Percentiles rank a stretch among this genome's conserved stretches.
These are phyloP conservation scores for Penicillium sp. DNA, from an alignment of 2,329 filamentous ascomycete species.

Conservation along the genomic window DNA sequence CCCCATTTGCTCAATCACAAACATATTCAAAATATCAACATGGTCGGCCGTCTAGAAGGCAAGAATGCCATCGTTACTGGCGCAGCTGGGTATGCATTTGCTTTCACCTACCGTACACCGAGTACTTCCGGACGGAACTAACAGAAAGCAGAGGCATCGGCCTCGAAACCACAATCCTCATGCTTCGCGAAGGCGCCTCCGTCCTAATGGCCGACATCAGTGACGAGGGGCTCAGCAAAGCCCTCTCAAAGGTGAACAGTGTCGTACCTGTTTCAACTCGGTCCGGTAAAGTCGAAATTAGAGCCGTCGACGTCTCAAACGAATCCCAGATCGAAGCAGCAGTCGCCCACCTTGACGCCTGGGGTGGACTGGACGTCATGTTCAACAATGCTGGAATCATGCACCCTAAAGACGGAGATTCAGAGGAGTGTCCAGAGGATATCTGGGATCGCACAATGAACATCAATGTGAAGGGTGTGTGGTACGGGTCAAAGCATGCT, in stretches of 20 bases:
- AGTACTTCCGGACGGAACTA: background rate
- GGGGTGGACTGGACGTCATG: constrained; percentile 86
- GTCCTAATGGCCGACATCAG: constrained; percentile 87
- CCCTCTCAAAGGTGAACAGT: constrained; percentile 70
- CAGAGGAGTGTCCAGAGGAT: constrained; percentile 78
- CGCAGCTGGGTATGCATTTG: constrained; percentile 66
- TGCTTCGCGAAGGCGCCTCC: constrained; percentile 81
- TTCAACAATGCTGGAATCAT: constrained; percentile 99
- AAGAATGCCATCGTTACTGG: constrained; percentile 78
- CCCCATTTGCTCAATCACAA: no score
- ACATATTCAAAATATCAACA: no score
- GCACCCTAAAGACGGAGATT: constrained; percentile 79
- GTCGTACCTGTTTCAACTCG: constrained; percentile 56
- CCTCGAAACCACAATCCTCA: constrained; percentile 86
- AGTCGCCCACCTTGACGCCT: constrained; percentile 72
- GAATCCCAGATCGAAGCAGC: constrained; percentile 74
- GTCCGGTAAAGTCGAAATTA: constrained; percentile 26
- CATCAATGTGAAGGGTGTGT: constrained; percentile 98
- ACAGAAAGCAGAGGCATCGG: constrained; percentile 68
- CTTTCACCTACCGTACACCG: constrained; percentile 12
- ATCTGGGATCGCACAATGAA: constrained; percentile 93
- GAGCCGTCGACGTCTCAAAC: constrained; percentile 70
- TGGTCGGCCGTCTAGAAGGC: constrained; percentile 50
- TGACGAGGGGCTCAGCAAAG: constrained; percentile 71
- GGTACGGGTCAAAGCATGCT: constrained; percentile 92